phyloP scores from a whole-genome alignment of 306 rosid species.

The Acacia crassicarpa region DNA sequence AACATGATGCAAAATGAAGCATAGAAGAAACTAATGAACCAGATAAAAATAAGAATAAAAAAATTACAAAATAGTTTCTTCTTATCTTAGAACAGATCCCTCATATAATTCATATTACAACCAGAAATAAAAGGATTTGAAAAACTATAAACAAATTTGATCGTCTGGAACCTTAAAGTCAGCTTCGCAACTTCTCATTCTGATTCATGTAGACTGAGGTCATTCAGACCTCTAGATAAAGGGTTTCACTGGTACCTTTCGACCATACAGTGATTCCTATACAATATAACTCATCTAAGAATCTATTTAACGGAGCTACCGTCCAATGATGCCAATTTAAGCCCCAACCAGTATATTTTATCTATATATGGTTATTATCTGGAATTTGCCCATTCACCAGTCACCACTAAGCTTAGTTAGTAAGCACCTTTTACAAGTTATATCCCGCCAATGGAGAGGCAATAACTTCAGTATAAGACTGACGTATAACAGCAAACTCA shows the following conservation, averaged over 20 bases:
- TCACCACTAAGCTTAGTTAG: neutral
- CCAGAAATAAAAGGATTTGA: neutral
- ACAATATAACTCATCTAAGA: neutral
- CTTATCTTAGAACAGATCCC: conserved; percentile 6
- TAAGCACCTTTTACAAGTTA: neutral
- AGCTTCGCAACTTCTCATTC: neutral
- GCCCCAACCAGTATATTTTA: neutral
- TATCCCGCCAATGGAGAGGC: neutral
- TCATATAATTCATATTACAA: neutral
- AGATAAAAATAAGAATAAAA: neutral
- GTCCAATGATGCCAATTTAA: neutral
- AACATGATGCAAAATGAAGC: conserved; percentile 11
- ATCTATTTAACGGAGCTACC: neutral
- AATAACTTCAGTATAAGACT: neutral
- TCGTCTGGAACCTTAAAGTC: neutral
- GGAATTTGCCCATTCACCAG: neutral
- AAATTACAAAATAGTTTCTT: neutral
- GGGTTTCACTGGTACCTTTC: neutral
- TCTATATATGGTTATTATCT: neutral
- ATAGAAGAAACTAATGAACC: conserved; percentile 4
- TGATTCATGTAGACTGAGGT: neutral
- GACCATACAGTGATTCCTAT: neutral
- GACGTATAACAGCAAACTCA: neutral
- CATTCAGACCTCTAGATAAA: neutral
- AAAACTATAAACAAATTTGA: neutral